Evolutionary conservation across 2,329 filamentous ascomycete genomes (phyloP).

Genomic region (Colletotrichum viniferum): DNA sequence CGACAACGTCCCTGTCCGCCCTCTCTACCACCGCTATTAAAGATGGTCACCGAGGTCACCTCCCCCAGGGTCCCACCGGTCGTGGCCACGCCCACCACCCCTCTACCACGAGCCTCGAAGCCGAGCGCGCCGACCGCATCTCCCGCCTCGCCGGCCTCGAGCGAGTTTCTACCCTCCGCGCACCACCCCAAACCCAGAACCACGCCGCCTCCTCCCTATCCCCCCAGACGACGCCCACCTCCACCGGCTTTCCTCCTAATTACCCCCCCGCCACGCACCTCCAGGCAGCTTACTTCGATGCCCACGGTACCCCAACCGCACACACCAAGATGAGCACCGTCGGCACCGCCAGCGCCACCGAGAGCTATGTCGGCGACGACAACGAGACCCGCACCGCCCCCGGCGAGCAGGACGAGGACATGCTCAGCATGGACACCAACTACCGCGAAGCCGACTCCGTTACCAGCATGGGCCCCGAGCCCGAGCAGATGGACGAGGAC

Average conservation of each 20-base stretch:
- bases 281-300: slow-evolving; percentile 77
- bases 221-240: slow-evolving; percentile 57
- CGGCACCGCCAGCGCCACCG: slow-evolving; percentile 87
- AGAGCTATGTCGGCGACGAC: slow-evolving; percentile 67
- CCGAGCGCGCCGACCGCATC: slow-evolving; percentile 93
- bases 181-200: slow-evolving; percentile 39
- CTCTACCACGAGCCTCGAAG: slow-evolving; percentile 79
- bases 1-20: slow-evolving; percentile 88
- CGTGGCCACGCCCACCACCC: slow-evolving; percentile 63
- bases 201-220: slow-evolving; percentile 42
- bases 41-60: slow-evolving; percentile 88
- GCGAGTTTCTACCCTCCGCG: slow-evolving; percentile 78
- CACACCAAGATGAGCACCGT: slow-evolving; percentile 86
- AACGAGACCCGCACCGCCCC: slow-evolving; percentile 50
- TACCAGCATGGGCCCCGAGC: slow-evolving; percentile 54
- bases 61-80: slow-evolving; percentile 60
- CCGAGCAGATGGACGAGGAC: slow-evolving; percentile 59
- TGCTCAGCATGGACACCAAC: slow-evolving; percentile 71
- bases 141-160: slow-evolving; percentile 93
- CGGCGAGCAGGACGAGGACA: slow-evolving; percentile 68
- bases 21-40: slow-evolving; percentile 96
- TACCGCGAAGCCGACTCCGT: slow-evolving; percentile 63
- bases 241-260: slow-evolving; percentile 47
- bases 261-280: slow-evolving; percentile 39
- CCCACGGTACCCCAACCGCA: slow-evolving; percentile 68